Evolutionary conservation across 164 flowering plant species (phyloP).

Genomic region (Magnolia kwangsiensis): DNA sequence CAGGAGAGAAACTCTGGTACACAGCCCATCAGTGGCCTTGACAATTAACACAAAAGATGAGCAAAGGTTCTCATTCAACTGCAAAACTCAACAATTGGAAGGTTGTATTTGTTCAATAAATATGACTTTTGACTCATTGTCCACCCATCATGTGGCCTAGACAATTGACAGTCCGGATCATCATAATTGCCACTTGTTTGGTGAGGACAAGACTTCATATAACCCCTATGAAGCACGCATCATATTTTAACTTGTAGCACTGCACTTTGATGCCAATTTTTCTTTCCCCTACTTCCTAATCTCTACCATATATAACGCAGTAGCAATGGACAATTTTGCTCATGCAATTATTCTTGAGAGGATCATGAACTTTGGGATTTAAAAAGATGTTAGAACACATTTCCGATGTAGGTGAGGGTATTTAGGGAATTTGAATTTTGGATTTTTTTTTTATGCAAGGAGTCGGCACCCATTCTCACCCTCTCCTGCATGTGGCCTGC

Average conservation of each 20-base stretch:
- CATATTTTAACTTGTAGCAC: background rate
- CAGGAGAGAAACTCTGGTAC: no score
- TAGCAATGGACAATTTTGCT: no score
- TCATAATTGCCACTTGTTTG: background rate
- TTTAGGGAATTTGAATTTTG: background rate
- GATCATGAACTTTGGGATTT: no score
- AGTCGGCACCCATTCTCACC: no score
- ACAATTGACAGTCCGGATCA: background rate
- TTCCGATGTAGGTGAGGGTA: background rate
- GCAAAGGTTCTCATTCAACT: background rate
- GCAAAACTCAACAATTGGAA: background rate
- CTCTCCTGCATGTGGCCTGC: no score
- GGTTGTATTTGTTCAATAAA: background rate
- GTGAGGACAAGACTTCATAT: background rate
- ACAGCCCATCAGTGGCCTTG: background rate
- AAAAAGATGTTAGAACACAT: background rate
- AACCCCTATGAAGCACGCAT: background rate
- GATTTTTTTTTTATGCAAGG: no score
- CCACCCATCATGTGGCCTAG: background rate
- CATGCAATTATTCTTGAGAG: no score
- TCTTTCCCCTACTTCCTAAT: background rate
- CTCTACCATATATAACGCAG: no score
- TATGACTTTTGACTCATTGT: background rate
- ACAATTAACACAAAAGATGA: background rate
- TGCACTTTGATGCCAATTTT: background rate